Conservation (phyloP, 805 yeast species). For the Ogataea nitratoaversa region DNA sequence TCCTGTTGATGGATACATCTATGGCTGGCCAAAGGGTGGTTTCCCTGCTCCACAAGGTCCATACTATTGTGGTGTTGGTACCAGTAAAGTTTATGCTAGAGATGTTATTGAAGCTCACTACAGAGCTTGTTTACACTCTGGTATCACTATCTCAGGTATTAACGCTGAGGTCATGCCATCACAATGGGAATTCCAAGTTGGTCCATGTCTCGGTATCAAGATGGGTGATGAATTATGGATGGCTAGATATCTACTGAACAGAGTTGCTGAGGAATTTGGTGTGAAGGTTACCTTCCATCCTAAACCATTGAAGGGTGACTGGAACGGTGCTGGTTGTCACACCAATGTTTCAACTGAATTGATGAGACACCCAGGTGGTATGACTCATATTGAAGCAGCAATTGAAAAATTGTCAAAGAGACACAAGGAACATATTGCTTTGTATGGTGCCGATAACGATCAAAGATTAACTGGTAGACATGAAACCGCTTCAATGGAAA, state of each 20-base stretch:
- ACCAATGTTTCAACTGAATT: constrained; percentile 91
- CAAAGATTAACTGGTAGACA: constrained; percentile 96
- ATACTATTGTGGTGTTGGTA: constrained; percentile 99
- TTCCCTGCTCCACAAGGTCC: constrained; percentile 99
- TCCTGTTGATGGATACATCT: constrained; percentile 71
- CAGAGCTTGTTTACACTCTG: constrained; percentile 95
- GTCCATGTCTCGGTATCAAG: constrained; percentile 91
- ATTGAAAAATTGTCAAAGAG: constrained; percentile 91
- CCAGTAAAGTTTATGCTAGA: constrained; percentile 96
- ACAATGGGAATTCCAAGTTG: constrained; percentile 99
- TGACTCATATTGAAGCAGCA: constrained; percentile 89
- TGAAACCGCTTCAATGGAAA: constrained; percentile 93
- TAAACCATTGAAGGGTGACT: constrained; percentile 97
- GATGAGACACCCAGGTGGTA: constrained; percentile 96
- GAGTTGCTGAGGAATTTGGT: constrained; percentile 98
- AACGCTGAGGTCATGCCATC: constrained; percentile 99
- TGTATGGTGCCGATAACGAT: constrained; percentile 95
- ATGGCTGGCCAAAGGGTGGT: constrained; percentile 99
- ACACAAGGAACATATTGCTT: constrained; percentile 92
- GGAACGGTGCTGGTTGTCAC: constrained; percentile 99
- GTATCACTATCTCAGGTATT: constrained; percentile 88
- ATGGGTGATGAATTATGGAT: constrained; percentile 99
- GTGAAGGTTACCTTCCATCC: constrained; percentile 99
- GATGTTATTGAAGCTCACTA: constrained; percentile 99
- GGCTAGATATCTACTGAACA: constrained; percentile 86